Evolutionary conservation across 352 stramenopile genomes (phyloP).

Genomic region (Sclerospora graminicola): DNA sequence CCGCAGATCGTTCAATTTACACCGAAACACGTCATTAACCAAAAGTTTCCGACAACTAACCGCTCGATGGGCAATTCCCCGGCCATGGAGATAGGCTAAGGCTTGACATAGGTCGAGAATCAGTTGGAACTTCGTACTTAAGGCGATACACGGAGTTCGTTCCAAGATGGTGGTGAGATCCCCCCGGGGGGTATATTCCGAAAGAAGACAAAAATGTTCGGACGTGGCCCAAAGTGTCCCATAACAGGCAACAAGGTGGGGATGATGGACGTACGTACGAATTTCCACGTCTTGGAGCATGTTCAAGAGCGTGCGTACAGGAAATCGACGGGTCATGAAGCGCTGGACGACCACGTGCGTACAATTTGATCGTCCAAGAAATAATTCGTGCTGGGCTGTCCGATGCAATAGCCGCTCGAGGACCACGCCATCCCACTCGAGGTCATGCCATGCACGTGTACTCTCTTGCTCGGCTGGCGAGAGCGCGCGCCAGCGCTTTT

Average conservation of each 20-base stretch:
- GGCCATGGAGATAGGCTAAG: no score
- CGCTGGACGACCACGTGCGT: slow-evolving; percentile 58
- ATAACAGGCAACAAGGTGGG: slow-evolving; percentile 53
- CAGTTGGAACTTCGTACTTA: background rate
- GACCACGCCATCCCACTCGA: slow-evolving; percentile 52
- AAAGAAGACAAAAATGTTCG: slow-evolving; percentile 57
- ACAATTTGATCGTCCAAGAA: slow-evolving; percentile 45
- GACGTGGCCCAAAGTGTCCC: slow-evolving; percentile 61
- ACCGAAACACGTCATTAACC: no score
- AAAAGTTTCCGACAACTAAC: no score
- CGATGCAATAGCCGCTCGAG: slow-evolving; percentile 52
- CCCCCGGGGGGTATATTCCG: slow-evolving; percentile 49
- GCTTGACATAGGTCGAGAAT: no score
- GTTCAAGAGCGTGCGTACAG: slow-evolving; percentile 44
- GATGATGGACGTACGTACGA: slow-evolving; percentile 42
- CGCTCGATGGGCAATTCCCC: no score
- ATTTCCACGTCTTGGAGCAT: slow-evolving; percentile 69
- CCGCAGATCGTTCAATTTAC: no score
- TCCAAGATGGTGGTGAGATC: slow-evolving; percentile 52
- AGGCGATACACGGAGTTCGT: slow-evolving; percentile 22
- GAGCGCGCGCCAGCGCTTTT: slow-evolving; percentile 24
- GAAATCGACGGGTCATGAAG: slow-evolving; percentile 51
- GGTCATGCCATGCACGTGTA: slow-evolving; percentile 36
- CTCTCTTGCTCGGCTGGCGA: slow-evolving; percentile 12
- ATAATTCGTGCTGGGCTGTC: slow-evolving; percentile 54